Conservation (phyloP, 176 grass and related monocot genomes). For the Raddia distichophylla region DNA sequence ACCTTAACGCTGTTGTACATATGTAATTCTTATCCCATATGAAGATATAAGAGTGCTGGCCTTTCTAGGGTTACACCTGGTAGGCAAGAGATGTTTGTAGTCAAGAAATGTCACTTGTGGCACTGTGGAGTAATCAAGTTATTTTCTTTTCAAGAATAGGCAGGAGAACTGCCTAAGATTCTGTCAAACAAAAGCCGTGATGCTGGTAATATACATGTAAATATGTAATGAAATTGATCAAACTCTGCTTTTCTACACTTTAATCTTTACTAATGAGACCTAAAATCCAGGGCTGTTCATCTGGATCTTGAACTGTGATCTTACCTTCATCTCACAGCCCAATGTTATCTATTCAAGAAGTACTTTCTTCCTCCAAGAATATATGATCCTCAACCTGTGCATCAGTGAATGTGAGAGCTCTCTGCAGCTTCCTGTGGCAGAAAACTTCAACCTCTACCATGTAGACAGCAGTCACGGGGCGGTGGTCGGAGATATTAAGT, state of each 20-base stretch:
- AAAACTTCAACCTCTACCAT: conserved; percentile 68
- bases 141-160: too few species aligned
- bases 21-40: not conserved
- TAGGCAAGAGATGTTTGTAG: not conserved
- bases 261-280: not conserved
- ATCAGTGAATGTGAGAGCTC: conserved; percentile 67
- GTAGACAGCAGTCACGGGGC: conserved; percentile 67
- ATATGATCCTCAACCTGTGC: conserved; percentile 44
- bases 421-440: conserved; percentile 59
- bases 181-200: too few species aligned
- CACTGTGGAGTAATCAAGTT: not conserved
- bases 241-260: conserved; percentile 4
- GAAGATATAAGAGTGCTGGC: not conserved
- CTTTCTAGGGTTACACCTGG: not conserved
- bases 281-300: not conserved
- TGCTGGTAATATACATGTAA: not conserved
- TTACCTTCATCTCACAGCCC: not conserved
- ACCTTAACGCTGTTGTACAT: not conserved
- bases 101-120: not conserved
- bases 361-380: not conserved
- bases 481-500: conserved; percentile 80
- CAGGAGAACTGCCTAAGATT: too few species aligned
- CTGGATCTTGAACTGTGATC: conserved; percentile 4
- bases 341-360: conserved; percentile 13
- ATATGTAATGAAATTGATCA: not conserved